Base-by-base conservation (phyloP, 2,329 filamentous ascomycete species). In the Sporothrix variecibatus region DNA sequence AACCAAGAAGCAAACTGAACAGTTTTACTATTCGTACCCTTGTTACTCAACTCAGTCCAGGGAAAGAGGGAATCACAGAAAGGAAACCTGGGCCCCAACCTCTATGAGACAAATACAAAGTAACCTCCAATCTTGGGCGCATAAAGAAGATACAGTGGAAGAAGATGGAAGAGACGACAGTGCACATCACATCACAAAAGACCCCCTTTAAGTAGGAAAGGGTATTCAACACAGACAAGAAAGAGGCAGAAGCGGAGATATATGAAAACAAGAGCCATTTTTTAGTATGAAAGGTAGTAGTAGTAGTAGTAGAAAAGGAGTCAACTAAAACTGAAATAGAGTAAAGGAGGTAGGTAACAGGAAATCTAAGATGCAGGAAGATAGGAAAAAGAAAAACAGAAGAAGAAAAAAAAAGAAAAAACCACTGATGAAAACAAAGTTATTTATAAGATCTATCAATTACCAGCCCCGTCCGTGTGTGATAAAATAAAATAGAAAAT, bases 371-470 rank as follows among this genome's bases (percentile, higher is more conserved):
- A 38, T 53, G 46, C 67, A 56, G 20, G 11, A 49, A 67, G 3
- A 67, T 9, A 73, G 46, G 56, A 9, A 62, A 38, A 62, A 46
- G 7, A 11, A 51, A 49, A 67, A 12, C 9, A 28, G 72, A 76
- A 74, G 58, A 75, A 76, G 34, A n/a, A 26, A 46, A 65, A 65
- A 62, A 69, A 46, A 75, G 78, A 78, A 75, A 79, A 28, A 72
- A 49, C 58, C 43, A 65, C 51, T 43, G 68, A 38, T 46, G 34
- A 74, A 67, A 76, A 77, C 34, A 23, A 31, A 67, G 65, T 68
- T 64, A 67, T 75, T 79, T 78, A 75, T 79, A 78, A 78, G 23
- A 75, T 82, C 81, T 82, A 82, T 81, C 80, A 76, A 79, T 73
- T 75, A 76, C 77, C 79, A 75, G 74, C 77, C 78, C 78, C 75